Conservation (phyloP, 2,329 filamentous ascomycete species). For the Drechslera avenae region DNA sequence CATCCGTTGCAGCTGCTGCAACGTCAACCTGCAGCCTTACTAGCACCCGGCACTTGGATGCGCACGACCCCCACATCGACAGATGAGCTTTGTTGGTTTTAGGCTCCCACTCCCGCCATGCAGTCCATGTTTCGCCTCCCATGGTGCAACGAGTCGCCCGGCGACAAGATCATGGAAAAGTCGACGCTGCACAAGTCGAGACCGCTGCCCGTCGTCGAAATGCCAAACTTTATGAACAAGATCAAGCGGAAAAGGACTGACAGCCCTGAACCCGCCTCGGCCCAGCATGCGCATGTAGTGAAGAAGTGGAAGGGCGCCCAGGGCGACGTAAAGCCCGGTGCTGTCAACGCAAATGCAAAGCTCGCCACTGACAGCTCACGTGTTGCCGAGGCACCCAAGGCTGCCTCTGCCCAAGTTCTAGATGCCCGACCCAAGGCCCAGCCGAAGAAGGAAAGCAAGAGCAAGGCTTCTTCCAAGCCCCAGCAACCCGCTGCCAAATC, state of each 20-base stretch:
- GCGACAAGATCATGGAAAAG: constrained; percentile 53
- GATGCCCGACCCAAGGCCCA: constrained; percentile 37
- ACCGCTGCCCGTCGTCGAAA: constrained; percentile 53
- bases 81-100: constrained; percentile 47
- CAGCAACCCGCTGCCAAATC: constrained; percentile 31
- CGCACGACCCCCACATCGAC: constrained; percentile 41
- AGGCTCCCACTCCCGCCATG: constrained; percentile 51
- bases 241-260: constrained; percentile 65
- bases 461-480: constrained; percentile 29
- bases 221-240: constrained; percentile 53
- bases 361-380: constrained; percentile 23
- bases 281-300: constrained; percentile 42
- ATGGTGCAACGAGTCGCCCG: constrained; percentile 53
- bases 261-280: constrained; percentile 50
- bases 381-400: constrained; percentile 22
- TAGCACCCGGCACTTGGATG: constrained; percentile 36
- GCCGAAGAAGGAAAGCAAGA: constrained; percentile 41
- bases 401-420: constrained; percentile 28
- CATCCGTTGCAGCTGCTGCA: constrained; percentile 30
- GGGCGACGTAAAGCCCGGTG: constrained; percentile 38
- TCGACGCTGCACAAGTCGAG: constrained; percentile 50
- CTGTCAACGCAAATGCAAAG: constrained; percentile 17
- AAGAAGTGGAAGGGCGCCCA: constrained; percentile 49
- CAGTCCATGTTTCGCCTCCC: constrained; percentile 58
- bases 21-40: constrained; percentile 39